A percentile compares a stretch with the other conserved stretches of the same genome.
These are phyloP conservation scores for Tillandsia leiboldiana DNA, from an alignment of 176 grass and related monocot species.

Conservation along the genomic window DNA sequence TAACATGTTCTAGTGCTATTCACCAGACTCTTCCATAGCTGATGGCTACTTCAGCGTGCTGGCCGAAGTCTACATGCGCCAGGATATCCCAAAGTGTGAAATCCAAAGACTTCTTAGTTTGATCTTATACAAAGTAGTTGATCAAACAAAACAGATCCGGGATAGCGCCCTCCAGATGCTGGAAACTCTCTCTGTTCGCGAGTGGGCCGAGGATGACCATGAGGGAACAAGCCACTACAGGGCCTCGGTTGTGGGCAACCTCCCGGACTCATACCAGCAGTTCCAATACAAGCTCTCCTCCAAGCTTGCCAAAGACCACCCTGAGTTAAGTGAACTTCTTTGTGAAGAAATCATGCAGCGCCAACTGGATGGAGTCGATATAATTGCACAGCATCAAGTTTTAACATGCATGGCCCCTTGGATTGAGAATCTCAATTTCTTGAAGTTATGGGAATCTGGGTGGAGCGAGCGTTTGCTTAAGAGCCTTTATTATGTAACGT, in stretches of 20 bases:
- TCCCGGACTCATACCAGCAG: constrained; percentile 95
- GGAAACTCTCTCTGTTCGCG: constrained; percentile 86
- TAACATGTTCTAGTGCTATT: constrained; percentile 59
- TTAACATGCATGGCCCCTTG: constrained; percentile 98
- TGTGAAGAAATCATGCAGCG: constrained; percentile 97
- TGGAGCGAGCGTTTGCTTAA: constrained; percentile 93
- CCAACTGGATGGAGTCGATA: constrained; percentile 90
- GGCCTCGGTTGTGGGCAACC: constrained; percentile 97
- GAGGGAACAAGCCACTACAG: constrained; percentile 80
- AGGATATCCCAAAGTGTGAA: constrained; percentile 93
- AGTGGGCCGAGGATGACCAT: constrained; percentile 85
- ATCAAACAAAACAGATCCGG: constrained; percentile 85
- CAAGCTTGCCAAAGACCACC: constrained; percentile 98
- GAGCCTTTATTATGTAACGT: constrained; percentile 97
- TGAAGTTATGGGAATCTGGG: constrained; percentile 77
- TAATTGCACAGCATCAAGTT: constrained; percentile 98
- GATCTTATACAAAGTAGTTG: constrained; percentile 98
- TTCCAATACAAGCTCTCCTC: constrained; percentile 93
- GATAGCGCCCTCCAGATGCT: constrained; percentile 96
- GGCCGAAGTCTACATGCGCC: constrained; percentile 93
- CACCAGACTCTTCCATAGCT: constrained; percentile 65
- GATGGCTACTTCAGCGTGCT: constrained; percentile 98
- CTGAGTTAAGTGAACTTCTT: constrained; percentile 81
- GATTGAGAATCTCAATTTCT: constrained; percentile 97
- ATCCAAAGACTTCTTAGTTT: constrained; percentile 82